Evolutionary conservation across 805 yeast species (phyloP).

Genomic region (Monosporozyma siamensis): DNA sequence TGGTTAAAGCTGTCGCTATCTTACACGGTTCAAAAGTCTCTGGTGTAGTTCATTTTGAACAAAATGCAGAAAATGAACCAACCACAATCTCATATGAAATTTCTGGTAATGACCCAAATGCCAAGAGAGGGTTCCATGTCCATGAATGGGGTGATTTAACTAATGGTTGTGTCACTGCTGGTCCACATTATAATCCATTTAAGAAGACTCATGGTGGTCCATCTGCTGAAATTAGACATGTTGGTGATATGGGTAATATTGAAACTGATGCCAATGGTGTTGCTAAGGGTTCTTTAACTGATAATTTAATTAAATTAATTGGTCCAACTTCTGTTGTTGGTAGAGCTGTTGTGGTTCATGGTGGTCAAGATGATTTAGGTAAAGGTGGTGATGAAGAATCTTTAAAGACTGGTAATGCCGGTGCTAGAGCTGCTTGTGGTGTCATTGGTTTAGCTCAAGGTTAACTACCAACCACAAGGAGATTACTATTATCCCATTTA

Average conservation of each 20-base stretch:
- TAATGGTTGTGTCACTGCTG: slow-evolving; percentile 97
- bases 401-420: slow-evolving; percentile 93
- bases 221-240: slow-evolving; percentile 39
- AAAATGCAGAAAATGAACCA: slow-evolving; percentile 66
- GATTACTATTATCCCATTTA: no score
- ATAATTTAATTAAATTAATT: slow-evolving; percentile 63
- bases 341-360: slow-evolving; percentile 92
- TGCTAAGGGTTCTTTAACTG: slow-evolving; percentile 84
- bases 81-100: slow-evolving; percentile 85
- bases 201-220: slow-evolving; percentile 89
- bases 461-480: background rate
- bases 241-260: slow-evolving; percentile 93
- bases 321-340: slow-evolving; percentile 88
- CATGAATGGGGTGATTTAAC: slow-evolving; percentile 95
- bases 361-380: slow-evolving; percentile 88
- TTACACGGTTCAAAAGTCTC: slow-evolving; percentile 86
- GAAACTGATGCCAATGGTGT: slow-evolving; percentile 78
- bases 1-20: slow-evolving; percentile 69
- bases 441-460: slow-evolving; percentile 58
- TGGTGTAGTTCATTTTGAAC: slow-evolving; percentile 85
- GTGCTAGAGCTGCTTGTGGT: slow-evolving; percentile 98
- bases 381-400: slow-evolving; percentile 89
- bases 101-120: slow-evolving; percentile 79
- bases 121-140: slow-evolving; percentile 93
- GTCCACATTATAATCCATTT: slow-evolving; percentile 94